These are phyloP conservation scores for Lagerstroemia speciosa DNA, from an alignment of 345 rosid species.

Conservation along the genomic window DNA sequence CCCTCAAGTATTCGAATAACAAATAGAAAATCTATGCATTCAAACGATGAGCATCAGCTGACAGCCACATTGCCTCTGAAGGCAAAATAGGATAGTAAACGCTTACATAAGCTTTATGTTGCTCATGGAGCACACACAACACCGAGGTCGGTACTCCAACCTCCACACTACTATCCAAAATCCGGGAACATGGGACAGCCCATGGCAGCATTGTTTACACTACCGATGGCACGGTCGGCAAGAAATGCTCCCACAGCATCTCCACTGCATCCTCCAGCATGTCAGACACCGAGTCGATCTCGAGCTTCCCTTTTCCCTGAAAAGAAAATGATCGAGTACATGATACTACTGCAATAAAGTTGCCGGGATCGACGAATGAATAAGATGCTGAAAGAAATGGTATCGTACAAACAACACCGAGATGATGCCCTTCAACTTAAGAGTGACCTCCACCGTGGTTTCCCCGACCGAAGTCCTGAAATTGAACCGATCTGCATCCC, in stretches of 20 bases:
- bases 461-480: constrained; percentile 34
- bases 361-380: not conserved
- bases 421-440: constrained; percentile 42
- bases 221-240: not conserved
- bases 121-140: too few species aligned
- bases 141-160: too few species aligned
- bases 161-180: too few species aligned
- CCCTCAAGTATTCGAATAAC: too few species aligned
- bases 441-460: constrained; percentile 21
- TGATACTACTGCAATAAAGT: not conserved
- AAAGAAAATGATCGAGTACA: not conserved
- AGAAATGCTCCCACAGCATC: constrained; percentile 36
- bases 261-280: constrained; percentile 28
- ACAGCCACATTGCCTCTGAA: too few species aligned
- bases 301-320: constrained; percentile 26
- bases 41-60: too few species aligned
- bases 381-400: not conserved
- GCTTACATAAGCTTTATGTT: too few species aligned
- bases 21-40: too few species aligned
- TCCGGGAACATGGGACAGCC: too few species aligned
- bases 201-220: too few species aligned
- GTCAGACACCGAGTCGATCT: constrained; percentile 7
- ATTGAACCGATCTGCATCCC: constrained; percentile 50
- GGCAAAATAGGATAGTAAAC: too few species aligned
- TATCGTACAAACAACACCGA: constrained; percentile 21